Base-by-base conservation (phyloP, 2,329 filamentous ascomycete genomes). In the Fusarium aywerte region DNA sequence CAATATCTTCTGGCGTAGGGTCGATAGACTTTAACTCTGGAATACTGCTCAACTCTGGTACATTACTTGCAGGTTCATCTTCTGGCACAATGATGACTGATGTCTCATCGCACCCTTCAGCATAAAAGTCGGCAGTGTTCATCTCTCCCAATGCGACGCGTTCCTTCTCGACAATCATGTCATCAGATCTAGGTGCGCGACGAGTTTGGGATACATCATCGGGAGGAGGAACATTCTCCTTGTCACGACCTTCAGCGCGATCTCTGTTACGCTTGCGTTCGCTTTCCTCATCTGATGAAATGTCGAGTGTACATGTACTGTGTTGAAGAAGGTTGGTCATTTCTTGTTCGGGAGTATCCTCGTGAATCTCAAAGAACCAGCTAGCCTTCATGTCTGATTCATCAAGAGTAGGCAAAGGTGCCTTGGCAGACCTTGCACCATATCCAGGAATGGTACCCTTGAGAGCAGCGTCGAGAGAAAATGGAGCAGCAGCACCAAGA, bases 281-380 rank as follows among this genome's bases (percentile, higher is more conserved):
- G 27, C 80, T 85, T 78, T 94, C 91, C 76, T 97, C 94, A 72
- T 97, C 94, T 21, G 92, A 94, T 69, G 89, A 93, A 74, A 98
- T 93, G 76, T 98, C 95, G 5, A 98, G 85, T 1, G 90, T 89
- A 67, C 90, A 90, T 9, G 95, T 95, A 56, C 90, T 91, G 81
- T 97, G 95, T 79, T 97, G 92, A 80, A 98, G 92, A 36, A 97
- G 82, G 74, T 97, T 97, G 72, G 93, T 92, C 79, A 96, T 92
- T 76, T 97, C 90, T 75, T 97, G 92, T 76, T 97, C 92, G 9
- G 91, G 87, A 0, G 92, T 93, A 78, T 99, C 95, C 76, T 97
- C 92, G 76, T 97, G 90, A 74, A 99, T 98, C 60, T 95, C 91
- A 76, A 99, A 98, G 82, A 91, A 91, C 94, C 93, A 97, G 58